Conservation (phyloP, 352 stramenopile species). For the Thraustotheca clavata region DNA sequence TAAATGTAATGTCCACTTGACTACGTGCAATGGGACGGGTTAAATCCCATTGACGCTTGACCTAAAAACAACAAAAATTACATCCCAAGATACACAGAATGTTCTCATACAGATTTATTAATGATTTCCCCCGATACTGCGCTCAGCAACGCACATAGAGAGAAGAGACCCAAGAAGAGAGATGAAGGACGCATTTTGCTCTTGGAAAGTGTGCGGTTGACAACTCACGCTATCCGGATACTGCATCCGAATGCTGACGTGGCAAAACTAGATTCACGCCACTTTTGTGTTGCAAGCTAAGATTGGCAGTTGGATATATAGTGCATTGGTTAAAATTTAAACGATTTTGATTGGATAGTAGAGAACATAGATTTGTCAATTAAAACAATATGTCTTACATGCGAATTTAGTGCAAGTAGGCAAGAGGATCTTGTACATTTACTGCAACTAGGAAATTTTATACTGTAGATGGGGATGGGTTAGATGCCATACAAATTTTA, state of each 20-base stretch:
- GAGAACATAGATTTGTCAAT: no score
- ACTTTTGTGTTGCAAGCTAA: no score
- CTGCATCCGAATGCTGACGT: not conserved
- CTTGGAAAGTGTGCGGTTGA: conserved; percentile 6
- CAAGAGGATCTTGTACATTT: no score
- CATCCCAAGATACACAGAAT: conserved; percentile 3
- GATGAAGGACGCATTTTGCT: not conserved
- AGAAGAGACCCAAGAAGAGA: not conserved
- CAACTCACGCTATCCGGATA: not conserved
- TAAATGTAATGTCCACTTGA: conserved; percentile 63
- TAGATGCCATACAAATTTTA: no score
- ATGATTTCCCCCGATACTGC: conserved; percentile 36
- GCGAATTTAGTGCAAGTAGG: no score
- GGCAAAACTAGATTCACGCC: no score
- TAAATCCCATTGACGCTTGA: conserved; percentile 70
- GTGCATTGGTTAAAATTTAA: no score
- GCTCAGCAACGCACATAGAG: not conserved
- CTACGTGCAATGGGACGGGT: conserved; percentile 77
- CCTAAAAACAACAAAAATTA: conserved; percentile 26
- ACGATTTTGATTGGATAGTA: no score
- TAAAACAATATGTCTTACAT: no score
- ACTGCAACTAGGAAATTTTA: no score
- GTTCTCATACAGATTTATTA: conserved; percentile 69
- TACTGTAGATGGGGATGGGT: no score
- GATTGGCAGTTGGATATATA: no score